Percentiles rank a stretch among this genome's conserved stretches.
Evolutionary conservation across 1,139 yeast genomes (phyloP).

Genomic region (Debaryomycetaceae sp.): DNA sequence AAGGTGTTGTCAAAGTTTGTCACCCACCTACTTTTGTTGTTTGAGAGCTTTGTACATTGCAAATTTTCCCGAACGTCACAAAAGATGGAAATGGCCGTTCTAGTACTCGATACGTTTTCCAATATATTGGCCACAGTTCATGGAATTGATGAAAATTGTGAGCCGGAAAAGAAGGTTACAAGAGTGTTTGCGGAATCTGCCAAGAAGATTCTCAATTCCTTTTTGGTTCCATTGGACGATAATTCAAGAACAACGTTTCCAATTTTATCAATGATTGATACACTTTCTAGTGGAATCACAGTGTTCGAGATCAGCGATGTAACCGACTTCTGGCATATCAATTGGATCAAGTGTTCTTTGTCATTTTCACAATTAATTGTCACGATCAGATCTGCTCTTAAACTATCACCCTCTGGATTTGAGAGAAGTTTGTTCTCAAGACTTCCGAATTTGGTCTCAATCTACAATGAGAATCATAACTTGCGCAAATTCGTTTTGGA

Average conservation of each 20-base stretch:
- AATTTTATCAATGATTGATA: constrained; percentile 48
- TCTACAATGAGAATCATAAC: constrained; percentile 49
- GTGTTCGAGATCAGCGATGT: constrained; percentile 42
- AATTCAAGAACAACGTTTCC: constrained; percentile 56
- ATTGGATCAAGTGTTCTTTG: constrained; percentile 43
- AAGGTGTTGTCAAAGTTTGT: constrained; percentile 56
- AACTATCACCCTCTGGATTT: constrained; percentile 55
- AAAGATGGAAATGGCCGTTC: constrained; percentile 59
- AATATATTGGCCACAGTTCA: constrained; percentile 53
- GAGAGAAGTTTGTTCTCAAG: constrained; percentile 58
- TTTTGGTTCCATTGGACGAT: constrained; percentile 52
- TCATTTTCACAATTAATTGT: constrained; percentile 44
- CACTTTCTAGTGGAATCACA: constrained; percentile 35
- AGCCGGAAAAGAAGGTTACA: constrained; percentile 37
- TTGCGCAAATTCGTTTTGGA: constrained; percentile 54
- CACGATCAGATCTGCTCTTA: constrained; percentile 51
- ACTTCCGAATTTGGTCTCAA: constrained; percentile 55
- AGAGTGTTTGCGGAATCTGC: constrained; percentile 51
- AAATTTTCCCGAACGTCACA: constrained; percentile 55
- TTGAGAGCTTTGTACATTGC: constrained; percentile 75
- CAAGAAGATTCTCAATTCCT: constrained; percentile 48
- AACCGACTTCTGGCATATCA: constrained; percentile 37
- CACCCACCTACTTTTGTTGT: constrained; percentile 58
- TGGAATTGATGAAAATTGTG: constrained; percentile 49
- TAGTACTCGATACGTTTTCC: constrained; percentile 54